Evolutionary conservation across 345 rosid genomes (phyloP).

Genomic region (Brassica carinata): DNA sequence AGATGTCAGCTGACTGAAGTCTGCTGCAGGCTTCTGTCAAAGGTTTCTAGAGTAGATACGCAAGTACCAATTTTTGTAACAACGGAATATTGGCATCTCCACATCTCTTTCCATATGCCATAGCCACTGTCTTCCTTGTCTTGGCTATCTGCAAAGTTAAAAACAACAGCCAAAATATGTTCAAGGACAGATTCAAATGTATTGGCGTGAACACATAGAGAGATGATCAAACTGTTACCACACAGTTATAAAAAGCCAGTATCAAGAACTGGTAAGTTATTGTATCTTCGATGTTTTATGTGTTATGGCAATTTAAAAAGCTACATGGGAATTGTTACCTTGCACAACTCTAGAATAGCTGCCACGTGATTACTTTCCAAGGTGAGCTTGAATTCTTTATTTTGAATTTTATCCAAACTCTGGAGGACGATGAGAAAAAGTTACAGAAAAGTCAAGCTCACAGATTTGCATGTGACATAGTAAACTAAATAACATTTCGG

Average conservation of each 20-base stretch:
- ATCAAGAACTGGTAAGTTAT: conserved; percentile 12
- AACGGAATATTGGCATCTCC: conserved; percentile 76
- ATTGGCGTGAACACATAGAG: neutral
- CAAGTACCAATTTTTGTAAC: conserved; percentile 74
- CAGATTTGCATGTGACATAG: conserved; percentile 11
- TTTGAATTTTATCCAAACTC: conserved; percentile 70
- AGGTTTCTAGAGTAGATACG: neutral
- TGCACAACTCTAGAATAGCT: conserved; percentile 81
- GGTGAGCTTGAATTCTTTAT: conserved; percentile 65
- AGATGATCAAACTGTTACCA: conserved; percentile 12
- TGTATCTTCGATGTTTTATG: neutral
- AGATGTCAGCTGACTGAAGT: conserved; percentile 8
- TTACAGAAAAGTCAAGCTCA: conserved; percentile 8
- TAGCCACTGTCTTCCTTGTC: conserved; percentile 81
- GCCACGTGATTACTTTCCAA: conserved; percentile 70
- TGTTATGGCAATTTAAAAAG: conserved; percentile 21
- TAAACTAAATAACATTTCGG: conserved; percentile 14
- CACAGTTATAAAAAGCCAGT: neutral
- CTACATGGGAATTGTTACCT: conserved; percentile 50
- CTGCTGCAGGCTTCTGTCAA: conserved; percentile 24
- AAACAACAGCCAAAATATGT: conserved; percentile 25
- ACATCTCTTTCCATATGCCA: conserved; percentile 79
- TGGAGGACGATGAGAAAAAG: conserved; percentile 41
- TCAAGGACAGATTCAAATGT: conserved; percentile 22
- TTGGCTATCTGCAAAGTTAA: conserved; percentile 66